Percentiles rank a stretch among this genome's conserved stretches.
phyloP scores from a whole-genome alignment of 331 rosid genomes.

The Cydonia oblonga region DNA sequence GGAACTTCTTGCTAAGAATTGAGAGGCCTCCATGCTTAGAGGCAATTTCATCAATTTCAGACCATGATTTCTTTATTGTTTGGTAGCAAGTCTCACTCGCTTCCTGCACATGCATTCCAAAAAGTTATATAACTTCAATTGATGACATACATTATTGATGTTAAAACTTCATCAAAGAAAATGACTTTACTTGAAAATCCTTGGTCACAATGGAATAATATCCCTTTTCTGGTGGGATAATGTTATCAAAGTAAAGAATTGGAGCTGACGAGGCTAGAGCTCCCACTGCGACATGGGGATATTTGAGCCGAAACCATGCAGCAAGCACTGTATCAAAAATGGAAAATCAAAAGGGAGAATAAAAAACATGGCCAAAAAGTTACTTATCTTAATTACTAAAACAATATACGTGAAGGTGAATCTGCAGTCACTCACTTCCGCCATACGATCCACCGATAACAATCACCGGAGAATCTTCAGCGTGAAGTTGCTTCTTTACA shows the following conservation, averaged over 20 bases:
- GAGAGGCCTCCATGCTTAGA: slow-evolving; percentile 24
- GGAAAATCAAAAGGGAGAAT: too few relatives aligned
- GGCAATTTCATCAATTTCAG: slow-evolving; percentile 31
- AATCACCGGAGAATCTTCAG: slow-evolving; percentile 38
- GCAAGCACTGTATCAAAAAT: slow-evolving; percentile 42
- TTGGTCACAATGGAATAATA: slow-evolving; percentile 29
- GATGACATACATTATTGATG: too few relatives aligned
- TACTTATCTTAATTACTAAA: background rate
- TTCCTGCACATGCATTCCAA: too few relatives aligned
- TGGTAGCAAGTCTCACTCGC: slow-evolving; percentile 34
- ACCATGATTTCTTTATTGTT: slow-evolving; percentile 40
- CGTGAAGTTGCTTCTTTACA: slow-evolving; percentile 24
- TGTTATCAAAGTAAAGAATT: slow-evolving; percentile 41
- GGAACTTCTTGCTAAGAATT: slow-evolving; percentile 35
- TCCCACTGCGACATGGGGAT: slow-evolving; percentile 50
- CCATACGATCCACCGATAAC: slow-evolving; percentile 10
- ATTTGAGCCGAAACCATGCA: slow-evolving; percentile 57
- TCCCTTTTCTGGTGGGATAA: slow-evolving; percentile 30
- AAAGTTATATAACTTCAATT: background rate
- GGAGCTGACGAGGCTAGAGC: slow-evolving; percentile 68
- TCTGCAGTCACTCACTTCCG: slow-evolving; percentile 46
- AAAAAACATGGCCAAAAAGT: background rate
- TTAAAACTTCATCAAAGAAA: too few relatives aligned
- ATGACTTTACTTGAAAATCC: slow-evolving; percentile 31
- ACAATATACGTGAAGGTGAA: too few relatives aligned